A percentile compares a stretch with the other conserved stretches of the same genome.
phyloP scores from a whole-genome alignment of 139 green algal species.

The Chlamydomonas incerta region DNA sequence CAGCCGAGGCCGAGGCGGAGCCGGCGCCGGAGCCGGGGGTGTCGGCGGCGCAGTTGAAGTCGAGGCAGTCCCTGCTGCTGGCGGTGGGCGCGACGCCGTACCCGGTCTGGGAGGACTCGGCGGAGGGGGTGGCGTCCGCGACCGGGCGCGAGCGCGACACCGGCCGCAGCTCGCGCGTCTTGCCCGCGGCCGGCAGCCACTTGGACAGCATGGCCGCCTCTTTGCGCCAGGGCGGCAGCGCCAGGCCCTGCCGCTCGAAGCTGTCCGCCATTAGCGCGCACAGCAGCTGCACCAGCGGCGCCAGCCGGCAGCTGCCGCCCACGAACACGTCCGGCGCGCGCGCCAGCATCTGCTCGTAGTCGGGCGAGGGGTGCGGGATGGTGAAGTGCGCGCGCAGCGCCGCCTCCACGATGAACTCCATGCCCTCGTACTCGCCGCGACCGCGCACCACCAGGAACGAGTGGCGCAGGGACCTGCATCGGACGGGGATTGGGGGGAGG shows the following conservation, averaged over 20 bases:
- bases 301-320: slow-evolving; percentile 29
- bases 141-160: background rate
- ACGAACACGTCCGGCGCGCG: slow-evolving; percentile 43
- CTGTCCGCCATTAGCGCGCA: slow-evolving; percentile 47
- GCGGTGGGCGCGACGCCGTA: too few relatives aligned
- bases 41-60: too few relatives aligned
- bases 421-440: slow-evolving; percentile 15
- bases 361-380: slow-evolving; percentile 53
- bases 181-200: slow-evolving; percentile 32
- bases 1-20: too few relatives aligned
- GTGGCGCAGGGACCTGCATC: slow-evolving; percentile 15
- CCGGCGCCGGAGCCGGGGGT: too few relatives aligned
- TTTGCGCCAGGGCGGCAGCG: slow-evolving; percentile 51
- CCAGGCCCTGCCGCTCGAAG: slow-evolving; percentile 45
- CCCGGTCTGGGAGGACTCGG: too few relatives aligned
- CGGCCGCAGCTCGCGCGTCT: too few relatives aligned
- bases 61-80: too few relatives aligned
- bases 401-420: slow-evolving; percentile 55
- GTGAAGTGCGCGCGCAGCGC: slow-evolving; percentile 54
- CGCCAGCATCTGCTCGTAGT: slow-evolving; percentile 34
- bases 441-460: slow-evolving; percentile 36
- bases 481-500: too few relatives aligned
- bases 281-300: slow-evolving; percentile 35
- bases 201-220: slow-evolving; percentile 54
- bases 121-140: too few relatives aligned